Evolutionary conservation across 179 eudicot genomes (phyloP).

Genomic region (Spinacia oleracea): DNA sequence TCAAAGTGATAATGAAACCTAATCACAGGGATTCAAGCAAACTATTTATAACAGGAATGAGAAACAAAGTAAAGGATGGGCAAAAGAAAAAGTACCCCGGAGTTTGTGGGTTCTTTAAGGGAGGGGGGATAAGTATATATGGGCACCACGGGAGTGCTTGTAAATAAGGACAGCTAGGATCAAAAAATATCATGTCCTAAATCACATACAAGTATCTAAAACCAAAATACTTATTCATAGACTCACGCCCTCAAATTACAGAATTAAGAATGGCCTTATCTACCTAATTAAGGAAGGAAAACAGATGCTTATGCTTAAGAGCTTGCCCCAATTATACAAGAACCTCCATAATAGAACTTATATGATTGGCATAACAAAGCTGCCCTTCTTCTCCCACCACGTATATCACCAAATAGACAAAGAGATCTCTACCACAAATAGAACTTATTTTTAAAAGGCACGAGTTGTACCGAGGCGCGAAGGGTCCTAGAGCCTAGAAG

Average conservation of each 20-base stretch:
- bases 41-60: neutral
- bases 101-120: neutral
- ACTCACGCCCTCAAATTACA: neutral
- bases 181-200: neutral
- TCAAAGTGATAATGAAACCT: neutral
- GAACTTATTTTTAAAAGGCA: too few relatives aligned
- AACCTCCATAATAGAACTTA: neutral
- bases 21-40: conserved; percentile 15
- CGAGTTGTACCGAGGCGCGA: too few relatives aligned
- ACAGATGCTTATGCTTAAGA: neutral
- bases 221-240: neutral
- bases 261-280: neutral
- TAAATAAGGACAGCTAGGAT: neutral
- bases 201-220: neutral
- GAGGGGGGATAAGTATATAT: neutral
- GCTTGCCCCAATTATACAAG: neutral
- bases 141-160: neutral
- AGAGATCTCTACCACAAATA: too few relatives aligned
- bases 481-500: too few relatives aligned
- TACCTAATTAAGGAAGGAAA: neutral
- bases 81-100: neutral
- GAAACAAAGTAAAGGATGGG: neutral
- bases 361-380: too few relatives aligned
- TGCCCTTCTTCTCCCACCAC: too few relatives aligned
- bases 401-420: too few relatives aligned